Conservation (phyloP, 2,329 filamentous ascomycete species). For the Calonectria pauciramosa region DNA sequence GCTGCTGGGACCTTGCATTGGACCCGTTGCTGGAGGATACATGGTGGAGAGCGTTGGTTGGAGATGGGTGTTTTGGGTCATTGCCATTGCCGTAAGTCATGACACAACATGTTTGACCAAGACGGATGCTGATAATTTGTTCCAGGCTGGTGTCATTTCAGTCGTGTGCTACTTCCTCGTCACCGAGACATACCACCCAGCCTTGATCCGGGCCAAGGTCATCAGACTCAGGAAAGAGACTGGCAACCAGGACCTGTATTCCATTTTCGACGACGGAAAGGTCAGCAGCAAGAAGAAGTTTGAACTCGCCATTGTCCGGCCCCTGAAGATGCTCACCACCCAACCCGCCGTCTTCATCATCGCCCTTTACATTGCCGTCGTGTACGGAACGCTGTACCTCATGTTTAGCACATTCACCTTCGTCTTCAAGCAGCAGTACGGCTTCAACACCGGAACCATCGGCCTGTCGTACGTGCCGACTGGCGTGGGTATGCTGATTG, state of each 20-base stretch:
- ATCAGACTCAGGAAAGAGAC: conserved; percentile 66
- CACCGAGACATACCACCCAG: conserved; percentile 74
- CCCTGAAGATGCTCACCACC: conserved; percentile 72
- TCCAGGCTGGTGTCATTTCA: conserved; percentile 47
- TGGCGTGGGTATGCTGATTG: conserved; percentile 46
- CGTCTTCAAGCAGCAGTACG: conserved; percentile 72
- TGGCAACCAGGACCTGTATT: conserved; percentile 64
- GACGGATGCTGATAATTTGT: background rate
- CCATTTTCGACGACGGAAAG: conserved; percentile 31
- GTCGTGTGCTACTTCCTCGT: conserved; percentile 57
- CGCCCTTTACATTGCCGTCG: conserved; percentile 74
- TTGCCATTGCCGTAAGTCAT: conserved; percentile 45
- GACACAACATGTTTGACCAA: accelerated
- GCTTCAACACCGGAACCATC: conserved; percentile 68
- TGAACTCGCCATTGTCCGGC: conserved; percentile 71
- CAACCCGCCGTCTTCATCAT: conserved; percentile 76
- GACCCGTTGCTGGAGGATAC: conserved; percentile 61
- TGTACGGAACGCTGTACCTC: conserved; percentile 73
- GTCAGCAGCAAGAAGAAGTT: conserved; percentile 49
- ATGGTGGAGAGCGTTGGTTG: conserved; percentile 59
- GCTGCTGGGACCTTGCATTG: conserved; percentile 69
- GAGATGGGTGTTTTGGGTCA: conserved; percentile 60
- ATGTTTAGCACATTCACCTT: conserved; percentile 64
- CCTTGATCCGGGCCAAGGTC: conserved; percentile 70
- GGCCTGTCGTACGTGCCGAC: conserved; percentile 47